Evolutionary conservation across 2,329 filamentous ascomycete genomes (phyloP).

Genomic region (Aurifilum marmelostoma): DNA sequence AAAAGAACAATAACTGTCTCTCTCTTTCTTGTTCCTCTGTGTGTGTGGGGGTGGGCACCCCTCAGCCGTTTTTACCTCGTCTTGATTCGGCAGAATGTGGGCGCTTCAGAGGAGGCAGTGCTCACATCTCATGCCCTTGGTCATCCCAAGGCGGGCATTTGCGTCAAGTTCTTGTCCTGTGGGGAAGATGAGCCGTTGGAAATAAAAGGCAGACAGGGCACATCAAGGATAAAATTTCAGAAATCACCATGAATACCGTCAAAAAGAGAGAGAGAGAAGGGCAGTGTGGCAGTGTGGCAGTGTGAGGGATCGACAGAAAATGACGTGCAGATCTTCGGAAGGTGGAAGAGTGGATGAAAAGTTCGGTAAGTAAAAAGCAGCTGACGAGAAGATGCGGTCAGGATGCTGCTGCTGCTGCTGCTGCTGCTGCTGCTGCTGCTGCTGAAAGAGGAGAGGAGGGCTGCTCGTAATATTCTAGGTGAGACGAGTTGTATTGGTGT

Average conservation of each 20-base stretch:
- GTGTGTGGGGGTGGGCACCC: neutral
- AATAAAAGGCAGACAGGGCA: too few relatives aligned
- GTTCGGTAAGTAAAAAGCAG: too few relatives aligned
- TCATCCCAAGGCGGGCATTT: neutral
- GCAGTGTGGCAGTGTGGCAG: neutral
- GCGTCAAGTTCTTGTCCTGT: neutral
- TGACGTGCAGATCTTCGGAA: neutral
- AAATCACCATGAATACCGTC: too few relatives aligned
- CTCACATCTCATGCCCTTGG: neutral
- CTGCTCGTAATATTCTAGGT: neutral
- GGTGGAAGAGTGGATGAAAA: too few relatives aligned
- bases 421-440: neutral
- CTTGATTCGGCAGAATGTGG: neutral
- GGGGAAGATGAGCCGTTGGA: neutral
- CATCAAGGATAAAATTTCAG: neutral
- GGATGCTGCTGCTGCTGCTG: neutral
- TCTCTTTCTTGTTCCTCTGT: neutral
- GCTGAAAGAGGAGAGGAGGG: too few relatives aligned
- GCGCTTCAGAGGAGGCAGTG: neutral
- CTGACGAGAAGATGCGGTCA: neutral
- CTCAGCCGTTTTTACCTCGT: neutral
- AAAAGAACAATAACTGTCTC: too few relatives aligned
- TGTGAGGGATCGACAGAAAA: neutral
- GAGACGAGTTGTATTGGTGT: neutral
- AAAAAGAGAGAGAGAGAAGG: neutral